Evolutionary conservation across 768 basidiomycete genomes (phyloP).

Genomic region (Mycena pura): DNA sequence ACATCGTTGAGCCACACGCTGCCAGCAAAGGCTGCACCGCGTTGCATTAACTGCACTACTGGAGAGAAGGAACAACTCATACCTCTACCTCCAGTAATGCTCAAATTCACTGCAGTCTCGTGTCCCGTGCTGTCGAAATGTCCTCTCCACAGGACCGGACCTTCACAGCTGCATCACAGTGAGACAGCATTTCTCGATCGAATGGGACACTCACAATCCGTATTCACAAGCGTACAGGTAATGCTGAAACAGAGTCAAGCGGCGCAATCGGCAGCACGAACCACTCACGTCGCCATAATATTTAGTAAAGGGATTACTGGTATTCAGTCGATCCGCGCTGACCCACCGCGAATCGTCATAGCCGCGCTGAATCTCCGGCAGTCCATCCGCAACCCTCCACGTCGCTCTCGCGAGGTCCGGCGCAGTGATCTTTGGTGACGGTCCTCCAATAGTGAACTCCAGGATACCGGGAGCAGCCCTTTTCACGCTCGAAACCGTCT

Average conservation of each 20-base stretch:
- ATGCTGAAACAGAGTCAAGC: constrained; percentile 2
- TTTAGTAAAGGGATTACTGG: constrained; percentile 56
- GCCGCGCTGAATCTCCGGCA: constrained; percentile 54
- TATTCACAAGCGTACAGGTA: constrained; percentile 65
- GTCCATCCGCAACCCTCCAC: constrained; percentile 60
- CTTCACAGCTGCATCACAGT: constrained; percentile 54
- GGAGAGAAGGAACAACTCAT: neutral
- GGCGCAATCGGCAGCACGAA: neutral
- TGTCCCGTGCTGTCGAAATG: constrained; percentile 55
- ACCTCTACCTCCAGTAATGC: constrained; percentile 66
- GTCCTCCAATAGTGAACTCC: constrained; percentile 7
- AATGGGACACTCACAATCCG: constrained; percentile 52
- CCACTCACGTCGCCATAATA: constrained; percentile 57
- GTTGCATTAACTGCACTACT: neutral
- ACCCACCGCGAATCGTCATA: constrained; percentile 60
- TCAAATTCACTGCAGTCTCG: constrained; percentile 54
- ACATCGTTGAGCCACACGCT: constrained; percentile 64
- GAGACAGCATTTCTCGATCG: neutral
- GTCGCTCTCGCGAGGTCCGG: constrained; percentile 4
- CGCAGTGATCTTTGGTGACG: constrained; percentile 1
- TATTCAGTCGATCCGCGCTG: constrained; percentile 53
- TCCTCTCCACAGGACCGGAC: constrained; percentile 64
- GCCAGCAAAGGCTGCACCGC: constrained; percentile 60
- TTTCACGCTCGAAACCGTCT: neutral
- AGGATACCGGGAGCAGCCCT: constrained; percentile 6